Conservation (phyloP, 768 basidiomycete genomes). For the Leccinum variicolor region DNA sequence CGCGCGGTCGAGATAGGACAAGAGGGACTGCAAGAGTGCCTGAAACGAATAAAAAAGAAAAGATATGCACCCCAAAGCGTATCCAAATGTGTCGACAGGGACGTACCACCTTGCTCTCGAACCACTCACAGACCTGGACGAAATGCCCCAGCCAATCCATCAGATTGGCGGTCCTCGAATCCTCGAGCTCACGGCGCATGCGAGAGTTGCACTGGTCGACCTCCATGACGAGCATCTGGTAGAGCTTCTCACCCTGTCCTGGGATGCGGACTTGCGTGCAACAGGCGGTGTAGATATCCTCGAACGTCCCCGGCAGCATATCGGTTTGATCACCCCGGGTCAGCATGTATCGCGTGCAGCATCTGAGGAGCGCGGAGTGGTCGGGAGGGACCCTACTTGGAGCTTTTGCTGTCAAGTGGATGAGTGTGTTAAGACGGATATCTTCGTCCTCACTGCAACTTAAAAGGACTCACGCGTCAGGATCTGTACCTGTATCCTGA, state of each 20-base stretch:
- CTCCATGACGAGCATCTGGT: constrained; percentile 55
- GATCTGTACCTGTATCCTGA: constrained; percentile 47
- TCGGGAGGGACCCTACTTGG: constrained; percentile 7
- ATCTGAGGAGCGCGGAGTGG: constrained; percentile 22
- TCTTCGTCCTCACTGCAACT: not conserved
- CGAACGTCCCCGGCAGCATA: constrained; percentile 47
- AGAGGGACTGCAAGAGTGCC: constrained; percentile 57
- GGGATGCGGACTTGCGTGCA: constrained; percentile 50
- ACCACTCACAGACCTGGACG: constrained; percentile 57
- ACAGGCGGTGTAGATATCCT: constrained; percentile 56
- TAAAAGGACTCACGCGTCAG: constrained; percentile 31
- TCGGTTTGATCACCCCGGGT: constrained; percentile 32
- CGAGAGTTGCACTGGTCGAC: constrained; percentile 51
- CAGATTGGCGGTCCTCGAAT: constrained; percentile 15
- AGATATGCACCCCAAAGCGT: not conserved
- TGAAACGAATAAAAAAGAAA: constrained; percentile 22
- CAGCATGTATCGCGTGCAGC: constrained; percentile 41
- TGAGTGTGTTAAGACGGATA: not conserved
- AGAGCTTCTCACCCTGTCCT: constrained; percentile 54
- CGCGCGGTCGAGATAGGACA: constrained; percentile 70
- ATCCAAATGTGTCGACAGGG: not conserved
- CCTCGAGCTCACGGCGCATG: constrained; percentile 39
- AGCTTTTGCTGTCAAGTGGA: constrained; percentile 10
- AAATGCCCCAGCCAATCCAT: constrained; percentile 60
- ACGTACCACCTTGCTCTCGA: constrained; percentile 61